These are phyloP conservation scores for Saccharum hybrid DNA, from an alignment of 202 grass and related monocot genomes.

Conservation along the genomic window DNA sequence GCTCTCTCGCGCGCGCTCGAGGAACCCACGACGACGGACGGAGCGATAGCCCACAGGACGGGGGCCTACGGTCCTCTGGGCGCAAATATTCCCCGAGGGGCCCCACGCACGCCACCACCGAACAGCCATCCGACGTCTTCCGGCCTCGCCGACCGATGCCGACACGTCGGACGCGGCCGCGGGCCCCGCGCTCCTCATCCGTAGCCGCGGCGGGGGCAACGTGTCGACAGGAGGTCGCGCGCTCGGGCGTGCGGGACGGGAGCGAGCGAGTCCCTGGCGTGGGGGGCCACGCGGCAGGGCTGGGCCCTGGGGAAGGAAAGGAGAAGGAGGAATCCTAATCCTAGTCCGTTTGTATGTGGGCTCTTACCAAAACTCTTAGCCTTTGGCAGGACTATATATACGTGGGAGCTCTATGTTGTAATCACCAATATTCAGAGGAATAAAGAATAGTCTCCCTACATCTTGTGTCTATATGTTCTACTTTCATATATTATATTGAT, in stretches of 20 bases:
- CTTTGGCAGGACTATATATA: no score
- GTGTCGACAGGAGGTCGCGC: not conserved
- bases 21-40: not conserved
- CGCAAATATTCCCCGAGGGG: slow-evolving; percentile 36
- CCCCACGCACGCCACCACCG: not conserved
- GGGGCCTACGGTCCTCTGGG: slow-evolving; percentile 10
- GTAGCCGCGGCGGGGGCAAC: not conserved
- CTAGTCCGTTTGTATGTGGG: no score
- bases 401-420: no score
- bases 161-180: not conserved
- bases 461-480: no score
- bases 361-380: no score
- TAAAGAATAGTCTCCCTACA: no score
- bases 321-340: no score
- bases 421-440: no score
- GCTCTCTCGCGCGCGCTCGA: not conserved
- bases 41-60: not conserved
- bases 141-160: not conserved
- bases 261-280: not conserved
- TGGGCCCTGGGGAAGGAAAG: no score
- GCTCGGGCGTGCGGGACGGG: not conserved
- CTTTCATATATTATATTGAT: no score
- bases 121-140: not conserved
- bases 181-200: not conserved
- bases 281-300: not conserved